Evolutionary conservation across 2,329 filamentous ascomycete genomes (phyloP), one percentile per base, ranked within the genome.

Genomic region (Verticillium nubilum): DNA sequence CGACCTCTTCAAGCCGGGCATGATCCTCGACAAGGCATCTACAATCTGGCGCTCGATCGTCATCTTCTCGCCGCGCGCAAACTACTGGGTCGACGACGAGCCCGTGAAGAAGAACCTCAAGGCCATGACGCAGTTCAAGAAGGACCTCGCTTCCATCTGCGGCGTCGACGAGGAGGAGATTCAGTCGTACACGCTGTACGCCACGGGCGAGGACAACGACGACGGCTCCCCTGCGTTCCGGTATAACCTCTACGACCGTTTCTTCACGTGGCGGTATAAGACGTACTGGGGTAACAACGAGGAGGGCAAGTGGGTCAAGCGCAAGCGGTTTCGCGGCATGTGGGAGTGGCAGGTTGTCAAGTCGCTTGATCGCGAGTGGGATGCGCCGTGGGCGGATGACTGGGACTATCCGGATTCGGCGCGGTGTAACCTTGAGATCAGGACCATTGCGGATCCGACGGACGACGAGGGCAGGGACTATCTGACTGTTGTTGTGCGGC

Each of bases 1-100:
- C 59, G 19, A 67, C 67, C 33, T 75, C 71, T 33, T 76, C 75
- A 4, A 72, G 67, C 23, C 78, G 74, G 47, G 71, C 70, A 19
- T 68, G 60, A 4, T 62, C 63, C 50, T 65, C 59, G 27, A 67
- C 67, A 12, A 29, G 17, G 25, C 15, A 6, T 28, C 35, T 2
- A 27, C 26, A 1, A 15, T 17, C 25, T 57, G 55, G 55, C 55
- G 55, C 12, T 25, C 37, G 25, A 47, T 57, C 33, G 33, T 35
- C 17, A 25, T 57, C 33, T 57, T 57, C 35, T 26, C 15, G 15
- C 35, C 55, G 9, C 35, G 35, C 13, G 23, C 23, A 23, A 13
- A 27, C 25, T 37, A 35, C 33, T 28, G 55, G 19, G 25, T 26
- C 23, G 29, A 33, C 19, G 29, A 31, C 31, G 54, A 10, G 4